Evolutionary conservation across 139 green algal genomes (phyloP), one percentile per base, ranked within the genome.

Genomic region (Chlamydomonas applanata): DNA sequence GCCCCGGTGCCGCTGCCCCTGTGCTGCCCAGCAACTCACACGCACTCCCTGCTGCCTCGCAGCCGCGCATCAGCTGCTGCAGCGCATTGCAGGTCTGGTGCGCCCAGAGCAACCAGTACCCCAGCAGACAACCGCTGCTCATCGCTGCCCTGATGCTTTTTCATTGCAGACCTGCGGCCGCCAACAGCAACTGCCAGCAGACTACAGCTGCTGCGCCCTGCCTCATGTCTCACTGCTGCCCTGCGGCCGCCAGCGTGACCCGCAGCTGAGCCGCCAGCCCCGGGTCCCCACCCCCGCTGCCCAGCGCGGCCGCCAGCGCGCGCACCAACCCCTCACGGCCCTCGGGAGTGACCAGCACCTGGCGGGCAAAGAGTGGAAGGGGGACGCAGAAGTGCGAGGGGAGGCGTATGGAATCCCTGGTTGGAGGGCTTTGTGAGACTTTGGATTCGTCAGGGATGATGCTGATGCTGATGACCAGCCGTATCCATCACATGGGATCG

Each of bases 251-350:
- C 70, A 84, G 69, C 73, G 75, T 70, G 34, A 76, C 33, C 40
- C 64, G 63, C 79, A 81, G 74, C 53, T 77, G 69, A 35, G 76
- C 64, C 36, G 16, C 70, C 33, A 78, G 61, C 19, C 35, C 64
- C n/a, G 35, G 63, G 60, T 80, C 67, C 33, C 60, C 24, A 27
- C 53, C 24, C 11, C 66, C 66, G 3, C 13, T 17, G 68, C 20
- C n/a, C 27, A 73, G 29, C 2, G 69, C 61, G 33, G 19, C 24
- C 32, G 46, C 33, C 60, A 84, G 69, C 24, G 79, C 74, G 4
- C 35, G 27, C 30, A 79, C 66, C 67, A 79, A 60, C 24, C 72
- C 72, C 29, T 83, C 68, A 44, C 72, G 52, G 32, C 76, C 76
- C 49, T 82, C 76, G 33, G 27, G 49, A 2, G 29, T 82, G 24